Evolutionary conservation across 768 basidiomycete genomes (phyloP).

Genomic region (Calvatia gigantea): DNA sequence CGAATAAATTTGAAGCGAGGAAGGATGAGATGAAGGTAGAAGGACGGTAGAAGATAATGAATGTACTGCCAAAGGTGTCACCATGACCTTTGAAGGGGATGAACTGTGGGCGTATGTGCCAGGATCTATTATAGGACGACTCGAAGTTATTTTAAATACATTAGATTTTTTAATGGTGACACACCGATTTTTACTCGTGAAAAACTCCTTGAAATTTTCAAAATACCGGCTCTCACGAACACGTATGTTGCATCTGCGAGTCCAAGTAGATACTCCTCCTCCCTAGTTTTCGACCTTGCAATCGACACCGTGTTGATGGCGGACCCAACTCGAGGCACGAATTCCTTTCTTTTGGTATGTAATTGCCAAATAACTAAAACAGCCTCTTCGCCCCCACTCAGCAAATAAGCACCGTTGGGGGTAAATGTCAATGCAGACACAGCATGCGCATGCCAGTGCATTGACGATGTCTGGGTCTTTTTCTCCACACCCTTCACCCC

Average conservation of each 20-base stretch:
- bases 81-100: conserved; percentile 35
- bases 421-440: conserved; percentile 87
- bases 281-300: conserved; percentile 42
- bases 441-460: conserved; percentile 98
- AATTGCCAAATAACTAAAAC: conserved; percentile 98
- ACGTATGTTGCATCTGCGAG: conserved; percentile 79
- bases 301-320: conserved; percentile 73
- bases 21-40: conserved; percentile 91
- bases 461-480: conserved; percentile 75
- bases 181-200: conserved; percentile 77
- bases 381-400: conserved; percentile 93
- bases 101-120: conserved; percentile 23
- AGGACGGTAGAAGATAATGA: conserved; percentile 69
- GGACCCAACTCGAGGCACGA: conserved; percentile 88
- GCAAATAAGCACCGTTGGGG: conserved; percentile 84
- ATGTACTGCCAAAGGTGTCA: conserved; percentile 75
- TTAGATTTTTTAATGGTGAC: conserved; percentile 17
- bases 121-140: conserved; percentile 25
- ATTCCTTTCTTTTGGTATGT: conserved; percentile 84
- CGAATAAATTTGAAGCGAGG: conserved; percentile 90
- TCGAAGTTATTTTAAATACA: not conserved
- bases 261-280: conserved; percentile 86
- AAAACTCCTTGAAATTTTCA: conserved; percentile 70
- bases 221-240: conserved; percentile 67
- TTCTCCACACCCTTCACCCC: conserved; percentile 66